Conservation (phyloP, 1,139 yeast genomes). For the Arxiozyma slooffiae region DNA sequence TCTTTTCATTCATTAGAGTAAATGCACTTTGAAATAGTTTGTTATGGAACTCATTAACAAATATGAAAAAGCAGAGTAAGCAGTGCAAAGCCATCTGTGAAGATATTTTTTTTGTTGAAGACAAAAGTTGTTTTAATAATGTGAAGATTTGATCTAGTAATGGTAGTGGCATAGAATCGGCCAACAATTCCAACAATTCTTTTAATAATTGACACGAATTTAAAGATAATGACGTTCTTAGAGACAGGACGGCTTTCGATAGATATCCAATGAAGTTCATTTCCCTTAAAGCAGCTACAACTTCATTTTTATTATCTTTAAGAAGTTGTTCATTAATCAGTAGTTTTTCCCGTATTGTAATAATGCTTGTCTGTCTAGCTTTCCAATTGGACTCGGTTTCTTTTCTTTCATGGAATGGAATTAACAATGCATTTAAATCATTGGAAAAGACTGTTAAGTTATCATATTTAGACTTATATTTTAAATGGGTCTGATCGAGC, state of each 20-base stretch:
- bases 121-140: slow-evolving; percentile 51
- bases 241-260: slow-evolving; percentile 56
- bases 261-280: slow-evolving; percentile 47
- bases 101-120: slow-evolving; percentile 72
- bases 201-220: slow-evolving; percentile 73
- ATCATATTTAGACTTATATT: slow-evolving; percentile 15
- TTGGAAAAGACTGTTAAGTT: slow-evolving; percentile 32
- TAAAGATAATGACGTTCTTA: slow-evolving; percentile 73
- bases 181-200: slow-evolving; percentile 50
- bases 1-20: slow-evolving; percentile 54
- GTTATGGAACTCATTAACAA: slow-evolving; percentile 42
- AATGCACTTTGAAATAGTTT: slow-evolving; percentile 46
- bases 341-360: slow-evolving; percentile 40
- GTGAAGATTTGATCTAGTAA: slow-evolving; percentile 54
- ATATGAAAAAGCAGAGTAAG: slow-evolving; percentile 49
- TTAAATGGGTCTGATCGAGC: slow-evolving; percentile 3
- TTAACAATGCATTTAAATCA: slow-evolving; percentile 33
- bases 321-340: slow-evolving; percentile 50
- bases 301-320: slow-evolving; percentile 35
- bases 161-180: slow-evolving; percentile 41
- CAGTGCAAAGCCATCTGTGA: slow-evolving; percentile 62
- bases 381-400: slow-evolving; percentile 91
- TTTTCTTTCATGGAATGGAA: slow-evolving; percentile 50
- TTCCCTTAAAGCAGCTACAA: slow-evolving; percentile 31
- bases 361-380: slow-evolving; percentile 52